Base-by-base conservation (phyloP, 2,329 filamentous ascomycete genomes). In the Nemania serpens region DNA sequence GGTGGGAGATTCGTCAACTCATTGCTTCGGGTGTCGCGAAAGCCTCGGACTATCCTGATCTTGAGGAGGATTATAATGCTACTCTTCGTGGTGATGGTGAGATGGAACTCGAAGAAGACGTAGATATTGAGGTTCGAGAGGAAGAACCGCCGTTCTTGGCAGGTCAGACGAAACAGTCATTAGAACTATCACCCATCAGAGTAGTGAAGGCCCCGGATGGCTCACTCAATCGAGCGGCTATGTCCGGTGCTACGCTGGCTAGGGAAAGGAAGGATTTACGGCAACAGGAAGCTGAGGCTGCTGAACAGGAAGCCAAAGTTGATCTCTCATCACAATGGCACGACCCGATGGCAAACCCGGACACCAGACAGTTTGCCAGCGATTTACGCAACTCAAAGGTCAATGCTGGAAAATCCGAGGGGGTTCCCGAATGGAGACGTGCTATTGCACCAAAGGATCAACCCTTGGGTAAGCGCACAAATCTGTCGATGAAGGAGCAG, bases 121-220 rank as follows among this genome's bases (percentile, higher is more conserved):
- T 99, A 4, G 95, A 99, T 70, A 99, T 99, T 65, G 95, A 99
- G 75, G 91, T 99, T 33, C 86, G 89, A 67, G 95, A 99, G 64
- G 95, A 99, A 70, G 95, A 99, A 71, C 96, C 95, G 0, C 95
- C 95, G 0, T 99, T 99, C 80, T 77, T 99, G 64, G 91, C 91
- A 15, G 95, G 95, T 4, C 96, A 99, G 75, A 99, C 95, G 0
- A 97, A 97, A 73, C 93, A 97, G 73, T 97, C 93, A 10, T 82
- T 99, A 9, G 95, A 99, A 71, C 79, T 99, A 3, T 97, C 93
- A 1, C 95, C 95, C 0, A 99, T 99, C 63, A 86, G 96, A 66
- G 93, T 99, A 20, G 91, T 99, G 69, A 98, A 98, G 76, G 95
- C 95, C 1, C 96, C 95, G 0, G 95, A 99, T 75, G 95, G 95